Evolutionary conservation across 2,329 filamentous ascomycete species (phyloP).

Genomic region (Taxawa tesnikishii): DNA sequence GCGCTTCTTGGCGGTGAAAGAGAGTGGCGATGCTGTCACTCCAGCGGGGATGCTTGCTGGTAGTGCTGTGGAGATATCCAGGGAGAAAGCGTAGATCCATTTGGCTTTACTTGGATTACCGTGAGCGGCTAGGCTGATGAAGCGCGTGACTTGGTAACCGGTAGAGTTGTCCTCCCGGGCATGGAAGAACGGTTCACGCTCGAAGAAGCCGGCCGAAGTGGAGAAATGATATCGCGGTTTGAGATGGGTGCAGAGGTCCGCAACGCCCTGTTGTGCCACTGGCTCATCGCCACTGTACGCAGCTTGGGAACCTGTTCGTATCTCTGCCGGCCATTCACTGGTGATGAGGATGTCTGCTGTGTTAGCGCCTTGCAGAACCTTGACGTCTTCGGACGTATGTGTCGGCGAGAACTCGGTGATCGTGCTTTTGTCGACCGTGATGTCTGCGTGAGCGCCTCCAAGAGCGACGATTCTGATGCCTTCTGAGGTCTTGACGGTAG

Average conservation of each 20-base stretch:
- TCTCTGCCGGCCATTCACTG: slow-evolving; percentile 66
- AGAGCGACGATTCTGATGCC: slow-evolving; percentile 79
- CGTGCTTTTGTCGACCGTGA: slow-evolving; percentile 54
- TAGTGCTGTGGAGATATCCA: slow-evolving; percentile 52
- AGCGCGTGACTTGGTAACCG: slow-evolving; percentile 59
- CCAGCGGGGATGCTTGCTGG: slow-evolving; percentile 53
- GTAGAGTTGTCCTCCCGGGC: slow-evolving; percentile 39
- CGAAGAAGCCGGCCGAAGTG: slow-evolving; percentile 62
- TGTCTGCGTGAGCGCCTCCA: slow-evolving; percentile 46
- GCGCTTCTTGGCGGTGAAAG: slow-evolving; percentile 43
- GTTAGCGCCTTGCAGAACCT: slow-evolving; percentile 61
- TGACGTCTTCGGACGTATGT: slow-evolving; percentile 20
- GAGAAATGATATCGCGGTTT: slow-evolving; percentile 92
- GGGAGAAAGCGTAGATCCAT: slow-evolving; percentile 56
- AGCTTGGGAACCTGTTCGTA: slow-evolving; percentile 58
- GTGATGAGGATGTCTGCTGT: slow-evolving; percentile 80
- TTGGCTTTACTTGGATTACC: slow-evolving; percentile 69
- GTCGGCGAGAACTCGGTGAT: slow-evolving; percentile 12
- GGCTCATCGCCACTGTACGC: slow-evolving; percentile 32
- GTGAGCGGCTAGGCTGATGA: slow-evolving; percentile 75
- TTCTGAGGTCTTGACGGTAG: slow-evolving; percentile 78
- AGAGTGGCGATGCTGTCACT: slow-evolving; percentile 65
- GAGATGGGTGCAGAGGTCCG: slow-evolving; percentile 64
- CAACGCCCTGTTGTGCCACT: slow-evolving; percentile 51
- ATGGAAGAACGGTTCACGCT: slow-evolving; percentile 88